Evolutionary conservation across 306 rosid genomes (phyloP).

Genomic region (Acacia crassicarpa): DNA sequence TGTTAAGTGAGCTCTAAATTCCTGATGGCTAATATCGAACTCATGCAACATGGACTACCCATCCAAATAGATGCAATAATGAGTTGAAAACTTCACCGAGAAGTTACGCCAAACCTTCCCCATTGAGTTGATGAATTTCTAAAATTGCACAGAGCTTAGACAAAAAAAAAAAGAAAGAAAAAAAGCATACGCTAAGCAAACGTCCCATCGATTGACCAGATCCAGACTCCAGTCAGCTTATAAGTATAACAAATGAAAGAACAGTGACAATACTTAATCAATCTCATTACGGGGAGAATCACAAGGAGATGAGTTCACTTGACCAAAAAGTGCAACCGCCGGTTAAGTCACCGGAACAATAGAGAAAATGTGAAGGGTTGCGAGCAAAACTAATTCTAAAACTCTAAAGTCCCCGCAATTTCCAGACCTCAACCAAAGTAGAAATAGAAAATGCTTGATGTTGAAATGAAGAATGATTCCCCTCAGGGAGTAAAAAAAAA

Average conservation of each 20-base stretch:
- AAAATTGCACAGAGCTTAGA: neutral
- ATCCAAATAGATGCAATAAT: constrained; percentile 10
- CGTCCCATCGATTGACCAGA: neutral
- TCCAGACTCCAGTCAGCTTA: constrained; percentile 8
- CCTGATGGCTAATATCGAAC: neutral
- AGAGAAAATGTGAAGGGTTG: neutral
- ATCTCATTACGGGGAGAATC: constrained; percentile 7
- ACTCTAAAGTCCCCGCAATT: neutral
- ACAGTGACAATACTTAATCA: neutral
- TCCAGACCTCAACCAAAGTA: neutral
- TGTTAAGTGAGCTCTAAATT: neutral
- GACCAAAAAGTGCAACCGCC: neutral
- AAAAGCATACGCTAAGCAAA: neutral
- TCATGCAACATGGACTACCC: neutral
- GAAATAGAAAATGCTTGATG: constrained; percentile 6
- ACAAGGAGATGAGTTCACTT: neutral
- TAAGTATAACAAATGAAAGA: neutral
- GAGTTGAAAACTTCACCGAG: neutral
- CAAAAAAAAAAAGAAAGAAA: neutral
- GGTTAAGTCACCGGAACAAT: neutral
- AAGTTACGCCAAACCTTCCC: neutral
- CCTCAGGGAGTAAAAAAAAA: neutral
- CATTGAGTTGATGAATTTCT: neutral
- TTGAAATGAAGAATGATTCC: constrained; percentile 18
- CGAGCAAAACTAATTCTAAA: constrained; percentile 12